Percentiles rank a stretch among this genome's conserved stretches.
These are phyloP conservation scores for Aspergillus cristatus DNA, from an alignment of 495 filamentous ascomycete genomes.

Conservation along the genomic window DNA sequence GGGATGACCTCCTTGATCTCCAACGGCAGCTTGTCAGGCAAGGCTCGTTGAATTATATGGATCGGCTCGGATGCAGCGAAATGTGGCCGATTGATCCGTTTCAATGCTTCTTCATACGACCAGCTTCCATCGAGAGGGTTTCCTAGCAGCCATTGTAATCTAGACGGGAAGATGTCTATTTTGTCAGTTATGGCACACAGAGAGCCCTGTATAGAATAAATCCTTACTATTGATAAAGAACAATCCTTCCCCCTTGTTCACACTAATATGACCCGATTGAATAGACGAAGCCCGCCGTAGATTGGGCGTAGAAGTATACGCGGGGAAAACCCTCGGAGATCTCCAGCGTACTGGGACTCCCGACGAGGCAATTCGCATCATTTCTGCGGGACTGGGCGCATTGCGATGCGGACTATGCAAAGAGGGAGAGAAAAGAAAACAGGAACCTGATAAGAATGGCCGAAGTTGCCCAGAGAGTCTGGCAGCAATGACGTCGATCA, in stretches of 20 bases:
- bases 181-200: conserved; percentile 4
- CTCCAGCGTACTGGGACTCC: conserved; percentile 3
- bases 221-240: conserved; percentile 81
- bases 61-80: conserved; percentile 54
- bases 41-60: conserved; percentile 50
- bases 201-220: neutral
- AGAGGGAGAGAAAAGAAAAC: neutral
- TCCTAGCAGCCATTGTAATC: conserved; percentile 56
- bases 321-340: neutral
- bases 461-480: neutral
- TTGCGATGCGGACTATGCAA: conserved; percentile 1
- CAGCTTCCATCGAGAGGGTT: conserved; percentile 49
- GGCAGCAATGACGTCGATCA: conserved; percentile 12
- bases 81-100: conserved; percentile 50
- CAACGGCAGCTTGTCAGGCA: conserved; percentile 50
- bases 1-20: conserved; percentile 72
- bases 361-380: conserved; percentile 9
- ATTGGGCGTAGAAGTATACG: conserved; percentile 1
- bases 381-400: conserved; percentile 8
- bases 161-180: conserved; percentile 75
- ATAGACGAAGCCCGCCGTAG: conserved; percentile 19
- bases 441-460: too few relatives aligned
- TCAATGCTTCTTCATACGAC: conserved; percentile 51
- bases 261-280: conserved; percentile 61
- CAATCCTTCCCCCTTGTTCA: conserved; percentile 63